Evolutionary conservation across 2,329 filamentous ascomycete species (phyloP).

Genomic region (Grosmannia clavigera): DNA sequence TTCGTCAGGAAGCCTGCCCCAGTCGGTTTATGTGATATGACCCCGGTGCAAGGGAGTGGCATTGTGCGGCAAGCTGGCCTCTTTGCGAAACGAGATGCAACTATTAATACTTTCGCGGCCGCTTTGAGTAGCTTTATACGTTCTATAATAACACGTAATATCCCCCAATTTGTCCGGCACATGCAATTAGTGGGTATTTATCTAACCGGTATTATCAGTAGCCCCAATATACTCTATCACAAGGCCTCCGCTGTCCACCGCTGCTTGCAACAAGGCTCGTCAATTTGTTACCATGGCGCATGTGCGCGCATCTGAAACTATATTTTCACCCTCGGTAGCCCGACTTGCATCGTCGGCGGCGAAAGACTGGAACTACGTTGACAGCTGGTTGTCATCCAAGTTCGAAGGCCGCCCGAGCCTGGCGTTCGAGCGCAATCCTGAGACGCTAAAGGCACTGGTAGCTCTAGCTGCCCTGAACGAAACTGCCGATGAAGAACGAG

Average conservation of each 20-base stretch:
- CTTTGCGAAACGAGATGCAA: too few species aligned
- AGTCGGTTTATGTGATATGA: not conserved
- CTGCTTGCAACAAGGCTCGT: too few species aligned
- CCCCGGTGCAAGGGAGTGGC: not conserved
- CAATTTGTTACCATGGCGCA: constrained; percentile 22
- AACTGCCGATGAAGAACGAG: constrained; percentile 57
- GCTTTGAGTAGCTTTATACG: too few species aligned
- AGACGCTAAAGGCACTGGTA: constrained; percentile 66
- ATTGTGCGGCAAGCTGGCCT: not conserved
- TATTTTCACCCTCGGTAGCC: constrained; percentile 56
- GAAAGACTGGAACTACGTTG: constrained; percentile 84
- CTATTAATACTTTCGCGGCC: too few species aligned
- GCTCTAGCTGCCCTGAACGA: constrained; percentile 67
- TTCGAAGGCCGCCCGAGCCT: constrained; percentile 53
- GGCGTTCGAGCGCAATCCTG: constrained; percentile 67
- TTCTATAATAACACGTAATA: too few species aligned
- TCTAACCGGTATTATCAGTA: too few species aligned
- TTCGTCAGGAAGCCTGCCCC: not conserved
- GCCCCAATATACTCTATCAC: too few species aligned
- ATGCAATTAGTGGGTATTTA: too few species aligned
- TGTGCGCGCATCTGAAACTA: constrained; percentile 31
- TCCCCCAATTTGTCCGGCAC: too few species aligned
- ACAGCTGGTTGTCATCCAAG: constrained; percentile 66
- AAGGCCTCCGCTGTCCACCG: not conserved
- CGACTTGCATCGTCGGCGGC: constrained; percentile 69